Base-by-base conservation (phyloP, 371 early-diverging fungal species). In the Smittium culicis region DNA sequence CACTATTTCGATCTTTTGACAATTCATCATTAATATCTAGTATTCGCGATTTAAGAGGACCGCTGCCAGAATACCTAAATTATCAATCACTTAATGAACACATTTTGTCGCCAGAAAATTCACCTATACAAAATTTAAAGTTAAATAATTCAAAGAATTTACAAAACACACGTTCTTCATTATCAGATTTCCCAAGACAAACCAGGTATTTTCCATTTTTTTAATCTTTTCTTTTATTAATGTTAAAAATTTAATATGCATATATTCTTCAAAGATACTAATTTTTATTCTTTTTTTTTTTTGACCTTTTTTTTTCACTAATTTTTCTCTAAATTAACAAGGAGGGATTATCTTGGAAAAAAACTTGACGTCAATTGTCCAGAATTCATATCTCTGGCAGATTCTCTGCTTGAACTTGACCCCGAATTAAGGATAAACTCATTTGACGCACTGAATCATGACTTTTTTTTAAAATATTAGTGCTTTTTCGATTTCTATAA, bases 391-490 rank as follows among this genome's bases (percentile, higher is more conserved):
- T 81, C 88, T 34, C 74, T 99, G 28, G 76, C 97, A 67, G 80
- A 85, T 1, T 77, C 81, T 34, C 77, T 99, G 79, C 82, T 99
- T 8, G 84, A 87, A 0, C 94, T 92, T 74, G 93, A 98, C 76
- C 99, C 99, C 0, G 79, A 79, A 34, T 80, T 88, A 67, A 80
- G 98, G 24, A 89, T 91, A 54, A 88, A 91, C 24, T 96, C 96
- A 0, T 83, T 87, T 60, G 85, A 91, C 59, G 92, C 93, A 0
- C 73, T 97, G 28, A 73, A 85, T 1, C 91, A 93, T 69, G 85
- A 88, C 30, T 96, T 89, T 69, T 96, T 97, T 70, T 94, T 93
- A 32, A 70, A 72, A 70, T 67, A 76, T 61, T 45, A 45, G 20
- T 11, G 20, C 45, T 45, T 45, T 20, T 5, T 57, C 57, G 3